Percentiles rank a stretch among this genome's conserved stretches.
These are phyloP conservation scores for Diutina sp. DNA, from an alignment of 1,139 yeast species.

Conservation along the genomic window DNA sequence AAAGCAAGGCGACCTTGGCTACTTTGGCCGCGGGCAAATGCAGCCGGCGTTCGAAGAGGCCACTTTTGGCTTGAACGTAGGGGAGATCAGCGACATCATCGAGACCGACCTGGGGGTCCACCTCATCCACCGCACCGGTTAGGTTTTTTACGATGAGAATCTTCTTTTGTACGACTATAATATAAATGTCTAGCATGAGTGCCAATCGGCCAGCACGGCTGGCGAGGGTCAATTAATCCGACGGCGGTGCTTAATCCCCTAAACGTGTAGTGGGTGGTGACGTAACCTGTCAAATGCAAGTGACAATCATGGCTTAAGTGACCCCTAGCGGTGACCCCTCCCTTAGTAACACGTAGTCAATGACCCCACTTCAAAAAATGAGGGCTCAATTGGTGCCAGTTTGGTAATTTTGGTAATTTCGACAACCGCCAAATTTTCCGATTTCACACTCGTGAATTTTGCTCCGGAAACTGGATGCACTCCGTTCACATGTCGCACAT, in stretches of 20 bases:
- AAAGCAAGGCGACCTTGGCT: slow-evolving; percentile 87
- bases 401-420: no score
- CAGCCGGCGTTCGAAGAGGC: slow-evolving; percentile 90
- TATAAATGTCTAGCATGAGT: no score
- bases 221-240: no score
- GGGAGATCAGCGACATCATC: slow-evolving; percentile 71
- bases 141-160: slow-evolving; percentile 3
- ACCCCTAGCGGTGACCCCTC: no score
- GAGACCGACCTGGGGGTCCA: slow-evolving; percentile 92
- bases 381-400: no score
- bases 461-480: neutral
- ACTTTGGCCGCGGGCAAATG: slow-evolving; percentile 83
- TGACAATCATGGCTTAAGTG: neutral
- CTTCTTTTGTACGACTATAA: no score
- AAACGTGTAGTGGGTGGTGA: neutral
- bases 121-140: slow-evolving; percentile 73
- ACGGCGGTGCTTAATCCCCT: neutral
- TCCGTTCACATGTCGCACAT: neutral
- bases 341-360: no score
- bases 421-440: no score
- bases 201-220: no score
- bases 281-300: neutral
- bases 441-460: no score
- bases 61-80: slow-evolving; percentile 68
- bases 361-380: no score